These are phyloP conservation scores for Nicotiana sylvestris DNA, from an alignment of 257 asterid species.

Conservation along the genomic window DNA sequence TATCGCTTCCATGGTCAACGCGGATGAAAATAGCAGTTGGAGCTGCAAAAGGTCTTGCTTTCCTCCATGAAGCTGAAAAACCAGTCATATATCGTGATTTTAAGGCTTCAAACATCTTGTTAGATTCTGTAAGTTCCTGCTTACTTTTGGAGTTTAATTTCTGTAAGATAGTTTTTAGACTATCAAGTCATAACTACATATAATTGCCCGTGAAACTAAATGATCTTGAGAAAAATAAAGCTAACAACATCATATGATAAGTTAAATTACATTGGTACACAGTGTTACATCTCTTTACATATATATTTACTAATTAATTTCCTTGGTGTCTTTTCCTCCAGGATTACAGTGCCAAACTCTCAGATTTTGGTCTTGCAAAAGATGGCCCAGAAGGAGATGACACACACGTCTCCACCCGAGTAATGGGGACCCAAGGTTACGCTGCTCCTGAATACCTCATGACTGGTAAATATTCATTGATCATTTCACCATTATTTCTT, in stretches of 20 bases:
- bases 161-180: too few relatives aligned
- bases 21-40: slow-evolving; percentile 23
- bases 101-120: slow-evolving; percentile 24
- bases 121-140: slow-evolving; percentile 15
- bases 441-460: slow-evolving; percentile 27
- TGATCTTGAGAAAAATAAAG: too few relatives aligned
- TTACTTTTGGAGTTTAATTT: too few relatives aligned
- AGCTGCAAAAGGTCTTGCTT: slow-evolving; percentile 26
- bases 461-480: slow-evolving; percentile 14
- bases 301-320: background rate
- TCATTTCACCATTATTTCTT: background rate
- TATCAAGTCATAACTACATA: background rate
- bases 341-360: slow-evolving; percentile 26
- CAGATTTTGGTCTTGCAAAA: slow-evolving; percentile 25
- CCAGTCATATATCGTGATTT: slow-evolving; percentile 23
- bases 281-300: background rate
- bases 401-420: slow-evolving; percentile 22
- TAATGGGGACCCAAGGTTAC: slow-evolving; percentile 26
- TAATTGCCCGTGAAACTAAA: too few relatives aligned
- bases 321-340: background rate
- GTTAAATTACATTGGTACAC: background rate
- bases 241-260: too few relatives aligned
- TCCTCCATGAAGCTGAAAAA: slow-evolving; percentile 22
- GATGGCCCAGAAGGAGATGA: slow-evolving; percentile 27
- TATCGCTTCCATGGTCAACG: slow-evolving; percentile 22